phyloP scores from a whole-genome alignment of 2,329 filamentous ascomycete species.

The Cordyceps cateniannulata region DNA sequence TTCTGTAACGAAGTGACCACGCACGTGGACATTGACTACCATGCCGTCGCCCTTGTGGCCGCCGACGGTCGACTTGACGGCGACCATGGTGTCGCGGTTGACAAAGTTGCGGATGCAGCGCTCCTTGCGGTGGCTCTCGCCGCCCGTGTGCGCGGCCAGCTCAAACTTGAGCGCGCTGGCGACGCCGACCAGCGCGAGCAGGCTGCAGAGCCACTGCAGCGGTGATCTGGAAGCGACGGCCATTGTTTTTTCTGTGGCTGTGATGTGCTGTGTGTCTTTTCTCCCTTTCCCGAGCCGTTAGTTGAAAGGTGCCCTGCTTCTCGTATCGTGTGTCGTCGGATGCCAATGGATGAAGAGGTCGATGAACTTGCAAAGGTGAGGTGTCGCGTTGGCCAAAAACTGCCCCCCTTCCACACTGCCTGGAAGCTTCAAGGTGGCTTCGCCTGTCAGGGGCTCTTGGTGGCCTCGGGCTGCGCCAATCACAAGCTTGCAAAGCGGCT shows the following conservation, averaged over 20 bases:
- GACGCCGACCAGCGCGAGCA: slow-evolving; percentile 48
- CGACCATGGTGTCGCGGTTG: slow-evolving; percentile 82
- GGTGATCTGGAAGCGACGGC: slow-evolving; percentile 39
- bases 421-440: slow-evolving; percentile 6
- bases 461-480: not conserved
- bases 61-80: slow-evolving; percentile 83
- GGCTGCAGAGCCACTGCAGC: slow-evolving; percentile 52
- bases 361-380: slow-evolving; percentile 26
- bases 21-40: slow-evolving; percentile 86
- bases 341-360: not conserved
- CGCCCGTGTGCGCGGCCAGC: slow-evolving; percentile 58
- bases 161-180: slow-evolving; percentile 86
- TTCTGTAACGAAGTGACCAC: slow-evolving; percentile 21
- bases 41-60: slow-evolving; percentile 89
- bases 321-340: not conserved
- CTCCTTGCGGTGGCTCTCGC: slow-evolving; percentile 55
- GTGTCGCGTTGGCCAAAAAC: slow-evolving; percentile 22
- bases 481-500: not conserved
- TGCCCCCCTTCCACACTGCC: not conserved
- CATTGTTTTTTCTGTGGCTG: slow-evolving; percentile 1
- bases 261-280: not conserved
- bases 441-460: slow-evolving; percentile 3
- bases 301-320: not conserved
- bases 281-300: too few species aligned
- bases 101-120: slow-evolving; percentile 97